Evolutionary conservation across 768 basidiomycete species (phyloP).

Genomic region (Suillus ampliporus): DNA sequence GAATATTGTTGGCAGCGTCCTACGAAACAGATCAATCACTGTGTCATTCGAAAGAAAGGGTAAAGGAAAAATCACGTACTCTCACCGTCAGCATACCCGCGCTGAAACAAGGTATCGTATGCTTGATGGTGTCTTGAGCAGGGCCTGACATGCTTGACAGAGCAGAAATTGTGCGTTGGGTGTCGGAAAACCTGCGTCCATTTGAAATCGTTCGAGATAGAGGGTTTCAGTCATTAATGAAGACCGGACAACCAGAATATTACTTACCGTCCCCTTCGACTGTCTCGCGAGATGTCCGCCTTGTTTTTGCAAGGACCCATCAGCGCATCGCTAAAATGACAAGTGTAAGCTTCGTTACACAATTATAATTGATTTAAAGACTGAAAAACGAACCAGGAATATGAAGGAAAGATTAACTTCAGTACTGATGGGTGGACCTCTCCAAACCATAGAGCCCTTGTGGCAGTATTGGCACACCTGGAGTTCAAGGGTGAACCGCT

Average conservation of each 20-base stretch:
- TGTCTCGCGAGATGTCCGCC: constrained; percentile 24
- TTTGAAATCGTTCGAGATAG: constrained; percentile 29
- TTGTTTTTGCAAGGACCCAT: constrained; percentile 19
- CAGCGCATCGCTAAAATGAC: constrained; percentile 21
- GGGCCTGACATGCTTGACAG: constrained; percentile 8
- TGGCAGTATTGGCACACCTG: constrained; percentile 41
- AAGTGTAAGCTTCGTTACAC: background rate
- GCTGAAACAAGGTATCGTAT: constrained; percentile 26
- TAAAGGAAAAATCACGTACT: constrained; percentile 37
- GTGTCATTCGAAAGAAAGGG: constrained; percentile 31
- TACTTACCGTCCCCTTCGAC: constrained; percentile 26
- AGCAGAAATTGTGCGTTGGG: constrained; percentile 30
- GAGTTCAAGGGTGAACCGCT: constrained; percentile 35
- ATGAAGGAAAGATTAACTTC: constrained; percentile 36
- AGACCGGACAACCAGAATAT: constrained; percentile 19
- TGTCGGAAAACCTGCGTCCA: constrained; percentile 25
- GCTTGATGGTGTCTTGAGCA: background rate
- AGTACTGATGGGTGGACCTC: constrained; percentile 45
- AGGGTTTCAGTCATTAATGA: constrained; percentile 27
- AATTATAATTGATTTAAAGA: background rate
- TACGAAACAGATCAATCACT: constrained; percentile 29
- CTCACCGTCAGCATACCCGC: constrained; percentile 28
- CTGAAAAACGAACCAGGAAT: constrained; percentile 11
- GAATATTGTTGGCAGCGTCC: constrained; percentile 33
- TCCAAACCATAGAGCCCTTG: constrained; percentile 39